Conservation (phyloP, 2,329 filamentous ascomycete species). For the Cercospora berteroae region DNA sequence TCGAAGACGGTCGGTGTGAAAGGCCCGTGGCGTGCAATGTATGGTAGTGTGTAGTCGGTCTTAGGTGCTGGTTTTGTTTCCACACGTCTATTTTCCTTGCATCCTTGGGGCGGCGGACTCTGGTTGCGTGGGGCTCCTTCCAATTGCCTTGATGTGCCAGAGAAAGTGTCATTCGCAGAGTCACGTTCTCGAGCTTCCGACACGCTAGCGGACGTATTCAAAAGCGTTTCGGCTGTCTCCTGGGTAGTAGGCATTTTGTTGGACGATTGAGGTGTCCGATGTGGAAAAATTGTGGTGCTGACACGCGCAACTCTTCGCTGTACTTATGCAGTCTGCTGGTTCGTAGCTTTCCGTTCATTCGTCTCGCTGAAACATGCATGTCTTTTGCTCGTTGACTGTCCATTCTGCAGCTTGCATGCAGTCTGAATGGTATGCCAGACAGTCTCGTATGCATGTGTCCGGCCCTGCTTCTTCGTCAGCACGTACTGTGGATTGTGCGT, state of each 20-base stretch:
- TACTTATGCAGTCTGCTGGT: not conserved
- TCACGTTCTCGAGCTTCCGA: not conserved
- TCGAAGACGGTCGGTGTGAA: not conserved
- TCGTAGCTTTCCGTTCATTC: not conserved
- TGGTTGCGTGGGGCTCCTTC: not conserved
- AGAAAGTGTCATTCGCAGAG: not conserved
- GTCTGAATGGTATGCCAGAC: not conserved
- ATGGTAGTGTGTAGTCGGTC: not conserved
- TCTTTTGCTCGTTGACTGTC: not conserved
- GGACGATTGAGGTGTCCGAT: not conserved
- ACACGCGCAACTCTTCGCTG: not conserved
- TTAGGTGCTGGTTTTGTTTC: not conserved
- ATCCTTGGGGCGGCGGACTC: too few species aligned
- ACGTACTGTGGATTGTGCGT: not conserved
- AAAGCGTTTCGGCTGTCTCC: not conserved
- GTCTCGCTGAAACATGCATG: not conserved
- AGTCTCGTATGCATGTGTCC: not conserved
- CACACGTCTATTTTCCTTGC: not conserved
- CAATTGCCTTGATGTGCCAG: not conserved
- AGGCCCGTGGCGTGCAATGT: not conserved
- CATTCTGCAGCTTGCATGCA: not conserved
- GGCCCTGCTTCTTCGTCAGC: not conserved
- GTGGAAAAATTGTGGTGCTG: not conserved
- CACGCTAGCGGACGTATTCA: not conserved
- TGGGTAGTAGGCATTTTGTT: not conserved